phyloP scores from a whole-genome alignment of 108 stramenopile genomes.

The Epipyxis sp. region DNA sequence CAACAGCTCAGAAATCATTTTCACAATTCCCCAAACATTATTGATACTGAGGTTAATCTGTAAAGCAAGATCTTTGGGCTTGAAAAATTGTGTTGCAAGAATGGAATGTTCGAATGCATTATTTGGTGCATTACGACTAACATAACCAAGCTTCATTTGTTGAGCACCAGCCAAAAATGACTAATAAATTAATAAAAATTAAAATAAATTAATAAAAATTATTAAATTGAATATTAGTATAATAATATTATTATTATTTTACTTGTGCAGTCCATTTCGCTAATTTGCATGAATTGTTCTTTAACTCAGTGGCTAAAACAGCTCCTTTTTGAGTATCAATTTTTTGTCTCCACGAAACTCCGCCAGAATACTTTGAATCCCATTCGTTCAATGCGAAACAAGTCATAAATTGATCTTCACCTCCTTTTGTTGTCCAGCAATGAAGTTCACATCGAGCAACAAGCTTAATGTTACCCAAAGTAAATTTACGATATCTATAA shows the following conservation, averaged over 20 bases:
- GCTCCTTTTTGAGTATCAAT: constrained; percentile 89
- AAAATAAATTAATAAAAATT: no score
- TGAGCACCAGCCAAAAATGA: constrained; percentile 88
- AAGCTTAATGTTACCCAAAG: constrained; percentile 29
- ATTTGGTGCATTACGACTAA: constrained; percentile 37
- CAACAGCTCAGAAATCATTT: constrained; percentile 84
- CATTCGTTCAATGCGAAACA: constrained; percentile 95
- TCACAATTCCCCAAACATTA: constrained; percentile 96
- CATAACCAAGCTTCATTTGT: constrained; percentile 96
- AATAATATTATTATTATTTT: no score
- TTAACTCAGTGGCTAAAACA: constrained; percentile 90
- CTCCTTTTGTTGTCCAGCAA: constrained; percentile 45
- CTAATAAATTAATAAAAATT: no score
- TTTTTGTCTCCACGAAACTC: constrained; percentile 67
- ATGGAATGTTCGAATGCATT: constrained; percentile 48
- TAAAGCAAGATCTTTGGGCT: constrained; percentile 89
- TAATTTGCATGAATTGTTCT: constrained; percentile 95
- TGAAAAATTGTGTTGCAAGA: constrained; percentile 88
- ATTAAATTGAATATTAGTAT: no score
- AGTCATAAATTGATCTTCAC: constrained; percentile 77
- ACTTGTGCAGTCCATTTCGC: constrained; percentile 98
- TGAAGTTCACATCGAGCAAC: constrained; percentile 57
- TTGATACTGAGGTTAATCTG: constrained; percentile 86
- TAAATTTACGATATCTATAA: constrained; percentile 92
- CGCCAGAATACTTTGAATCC: constrained; percentile 61